These are phyloP conservation scores for Sextonia rubra DNA, from an alignment of 164 flowering plant species.

Conservation along the genomic window DNA sequence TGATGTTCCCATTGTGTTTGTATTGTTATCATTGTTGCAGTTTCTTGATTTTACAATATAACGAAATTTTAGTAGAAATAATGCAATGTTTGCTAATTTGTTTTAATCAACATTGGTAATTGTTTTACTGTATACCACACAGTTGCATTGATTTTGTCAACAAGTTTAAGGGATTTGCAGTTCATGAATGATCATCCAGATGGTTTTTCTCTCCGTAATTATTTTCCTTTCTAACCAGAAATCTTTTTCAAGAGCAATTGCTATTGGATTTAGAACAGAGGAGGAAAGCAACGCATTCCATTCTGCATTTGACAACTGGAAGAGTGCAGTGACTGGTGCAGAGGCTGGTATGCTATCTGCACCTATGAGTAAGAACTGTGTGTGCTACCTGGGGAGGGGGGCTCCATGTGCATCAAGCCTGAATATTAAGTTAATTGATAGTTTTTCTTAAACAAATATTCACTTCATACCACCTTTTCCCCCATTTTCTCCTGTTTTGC, in stretches of 20 bases:
- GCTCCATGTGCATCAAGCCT: too few relatives aligned
- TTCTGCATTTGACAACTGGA: constrained; percentile 73
- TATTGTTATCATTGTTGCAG: neutral
- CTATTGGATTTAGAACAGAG: constrained; percentile 63
- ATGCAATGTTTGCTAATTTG: neutral
- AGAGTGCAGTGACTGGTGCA: constrained; percentile 39
- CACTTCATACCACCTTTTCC: too few relatives aligned
- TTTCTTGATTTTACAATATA: neutral
- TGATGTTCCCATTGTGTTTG: neutral
- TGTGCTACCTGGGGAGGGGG: neutral
- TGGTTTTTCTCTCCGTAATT: neutral
- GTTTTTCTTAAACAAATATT: too few relatives aligned
- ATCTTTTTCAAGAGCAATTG: constrained; percentile 57
- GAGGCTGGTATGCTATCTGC: constrained; percentile 32
- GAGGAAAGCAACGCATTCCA: constrained; percentile 74
- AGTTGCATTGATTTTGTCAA: neutral
- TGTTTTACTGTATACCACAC: neutral
- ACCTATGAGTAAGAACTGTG: neutral
- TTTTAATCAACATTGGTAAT: neutral
- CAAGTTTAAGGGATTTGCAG: neutral
- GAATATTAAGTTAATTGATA: neutral
- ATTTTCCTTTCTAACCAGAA: constrained; percentile 42
- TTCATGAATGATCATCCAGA: neutral
- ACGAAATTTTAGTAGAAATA: neutral
- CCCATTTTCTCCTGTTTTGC: too few relatives aligned